Evolutionary conservation across 192 early-diverging fungal genomes (phyloP).

Genomic region (Spizellomyces punctatus): DNA sequence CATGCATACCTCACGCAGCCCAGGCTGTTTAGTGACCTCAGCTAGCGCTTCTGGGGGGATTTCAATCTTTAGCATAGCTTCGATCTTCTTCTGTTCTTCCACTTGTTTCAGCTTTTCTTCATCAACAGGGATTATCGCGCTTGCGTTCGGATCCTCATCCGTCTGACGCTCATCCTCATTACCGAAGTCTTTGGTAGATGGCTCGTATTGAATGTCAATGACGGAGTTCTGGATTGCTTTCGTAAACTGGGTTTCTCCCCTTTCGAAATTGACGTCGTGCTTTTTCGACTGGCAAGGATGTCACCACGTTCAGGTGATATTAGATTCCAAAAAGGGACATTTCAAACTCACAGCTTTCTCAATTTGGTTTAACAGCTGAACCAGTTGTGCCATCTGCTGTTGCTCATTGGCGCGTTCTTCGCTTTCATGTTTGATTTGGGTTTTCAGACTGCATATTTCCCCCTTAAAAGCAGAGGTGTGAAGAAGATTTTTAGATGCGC

Average conservation of each 20-base stretch:
- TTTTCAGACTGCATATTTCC: too few species aligned
- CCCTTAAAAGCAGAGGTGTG: too few species aligned
- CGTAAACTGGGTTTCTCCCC: background rate
- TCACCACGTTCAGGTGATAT: background rate
- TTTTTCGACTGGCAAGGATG: background rate
- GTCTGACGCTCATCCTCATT: background rate
- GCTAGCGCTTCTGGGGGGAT: slow-evolving; percentile 32
- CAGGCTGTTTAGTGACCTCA: slow-evolving; percentile 20
- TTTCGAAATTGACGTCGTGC: background rate
- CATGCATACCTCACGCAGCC: slow-evolving; percentile 15
- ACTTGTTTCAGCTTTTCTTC: slow-evolving; percentile 20
- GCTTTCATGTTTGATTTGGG: background rate
- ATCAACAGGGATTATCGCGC: slow-evolving; percentile 33
- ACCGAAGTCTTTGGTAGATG: background rate
- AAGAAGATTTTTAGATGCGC: too few species aligned
- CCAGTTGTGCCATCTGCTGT: background rate
- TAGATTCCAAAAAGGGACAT: too few species aligned
- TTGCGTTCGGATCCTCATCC: slow-evolving; percentile 26
- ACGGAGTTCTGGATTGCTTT: background rate
- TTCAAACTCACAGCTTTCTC: too few species aligned
- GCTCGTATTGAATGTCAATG: background rate
- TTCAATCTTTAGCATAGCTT: slow-evolving; percentile 31
- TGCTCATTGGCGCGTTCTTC: background rate
- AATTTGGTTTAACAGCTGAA: too few species aligned
- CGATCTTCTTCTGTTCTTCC: slow-evolving; percentile 31